These are phyloP conservation scores for Tetraselmis striata DNA, from an alignment of 139 green algal genomes.

Conservation along the genomic window DNA sequence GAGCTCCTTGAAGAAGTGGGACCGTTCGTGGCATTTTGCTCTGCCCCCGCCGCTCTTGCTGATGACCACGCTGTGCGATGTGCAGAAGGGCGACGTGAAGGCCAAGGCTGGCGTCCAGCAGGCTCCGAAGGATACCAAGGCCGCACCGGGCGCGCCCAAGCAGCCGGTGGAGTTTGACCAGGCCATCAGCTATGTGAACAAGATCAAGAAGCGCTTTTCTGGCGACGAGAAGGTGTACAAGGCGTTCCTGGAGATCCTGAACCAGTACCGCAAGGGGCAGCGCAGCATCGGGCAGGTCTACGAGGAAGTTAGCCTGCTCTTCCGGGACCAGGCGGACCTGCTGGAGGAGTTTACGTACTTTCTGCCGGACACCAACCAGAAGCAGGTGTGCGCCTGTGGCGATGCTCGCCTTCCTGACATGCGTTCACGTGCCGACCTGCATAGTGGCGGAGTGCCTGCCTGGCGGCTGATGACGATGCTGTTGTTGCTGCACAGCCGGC, in stretches of 20 bases:
- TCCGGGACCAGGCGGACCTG: slow-evolving; percentile 88
- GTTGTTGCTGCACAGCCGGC: no score
- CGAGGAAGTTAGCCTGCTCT: slow-evolving; percentile 81
- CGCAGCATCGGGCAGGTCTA: slow-evolving; percentile 96
- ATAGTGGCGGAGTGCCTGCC: no score
- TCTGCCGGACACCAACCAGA: slow-evolving; percentile 74
- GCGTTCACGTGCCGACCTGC: no score
- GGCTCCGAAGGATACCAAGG: neutral
- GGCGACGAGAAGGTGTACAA: slow-evolving; percentile 97
- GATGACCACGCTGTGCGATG: no score
- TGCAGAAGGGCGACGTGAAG: no score
- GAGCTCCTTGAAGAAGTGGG: no score
- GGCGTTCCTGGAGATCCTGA: slow-evolving; percentile 98
- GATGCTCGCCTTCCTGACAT: no score
- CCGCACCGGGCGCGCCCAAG: neutral
- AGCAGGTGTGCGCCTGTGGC: no score
- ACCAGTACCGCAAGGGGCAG: slow-evolving; percentile 97
- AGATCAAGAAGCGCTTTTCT: slow-evolving; percentile 94
- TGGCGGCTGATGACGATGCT: no score
- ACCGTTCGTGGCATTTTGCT: no score
- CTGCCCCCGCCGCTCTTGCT: no score
- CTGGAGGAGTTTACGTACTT: slow-evolving; percentile 99
- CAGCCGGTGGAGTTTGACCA: slow-evolving; percentile 95
- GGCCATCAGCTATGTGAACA: slow-evolving; percentile 99
- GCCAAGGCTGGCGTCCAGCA: neutral